Base-by-base conservation (phyloP, 345 rosid genomes). In the Adansonia digitata region DNA sequence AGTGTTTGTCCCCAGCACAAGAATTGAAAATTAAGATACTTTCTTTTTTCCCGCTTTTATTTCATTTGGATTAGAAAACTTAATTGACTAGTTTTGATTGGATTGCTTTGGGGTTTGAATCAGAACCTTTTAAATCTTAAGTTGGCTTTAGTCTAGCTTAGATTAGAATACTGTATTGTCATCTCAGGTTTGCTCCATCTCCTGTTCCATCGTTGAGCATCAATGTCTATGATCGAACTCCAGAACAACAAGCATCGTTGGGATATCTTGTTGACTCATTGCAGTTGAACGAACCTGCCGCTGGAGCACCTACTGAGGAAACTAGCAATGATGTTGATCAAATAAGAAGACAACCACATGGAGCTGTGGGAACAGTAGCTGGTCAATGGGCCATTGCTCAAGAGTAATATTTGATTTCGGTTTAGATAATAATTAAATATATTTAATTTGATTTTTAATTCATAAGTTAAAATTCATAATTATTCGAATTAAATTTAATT, bases 341-440 rank as follows among this genome's bases (percentile, higher is more conserved):
- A 71, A 76, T 62, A 65, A 39, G 69, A 70, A 64, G 69, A 82
- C 73, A 79, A 73, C 91, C 89, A 26, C 94, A 91, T 86, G 97
- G 98, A 76, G 81, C 93, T 34, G 81, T 92, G 43, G 98, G 98
- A 81, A 94, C 98, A 69, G 84, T 77, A 56, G 92, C 90, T 62
- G 92, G 96, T 71, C 98, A 91, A 57, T 87, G 90, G 42, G 93
- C 94, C 17, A 92, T 94, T 83, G 97, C 96, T 60, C 98, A n/a
- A 91, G 77, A 91, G 93, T 81, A 91, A 86, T 73, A 90, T n/a
- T n/a, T n/a, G n/a, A n/a, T n/a, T n/a, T n/a, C n/a, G n/a, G n/a
- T n/a, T n/a, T n/a, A n/a, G n/a, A n/a, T n/a, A n/a, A n/a, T n/a
- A n/a, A n/a, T n/a, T n/a, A n/a, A n/a, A n/a, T n/a, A n/a, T n/a